Evolutionary conservation across 2,329 filamentous ascomycete species (phyloP), one percentile per base, ranked within the genome.

Genomic region (Scedosporium apiospermum): DNA sequence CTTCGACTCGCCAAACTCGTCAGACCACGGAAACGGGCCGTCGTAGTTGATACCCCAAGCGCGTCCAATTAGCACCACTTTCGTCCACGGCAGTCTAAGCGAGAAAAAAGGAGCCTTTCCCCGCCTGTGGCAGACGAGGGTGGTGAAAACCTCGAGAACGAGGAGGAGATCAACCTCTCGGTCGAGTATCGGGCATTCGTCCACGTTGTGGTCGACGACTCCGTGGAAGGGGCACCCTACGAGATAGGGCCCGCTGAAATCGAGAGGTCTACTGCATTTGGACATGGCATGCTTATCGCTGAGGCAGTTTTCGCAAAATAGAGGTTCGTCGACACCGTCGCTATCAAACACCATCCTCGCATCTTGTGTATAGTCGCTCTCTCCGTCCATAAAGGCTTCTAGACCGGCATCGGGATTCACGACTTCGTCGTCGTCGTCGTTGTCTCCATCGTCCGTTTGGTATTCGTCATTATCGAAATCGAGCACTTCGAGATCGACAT

Each of bases 21-120:
- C n/a, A 23, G 60, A 62, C 60, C 60, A 62, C 16, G 60, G 60
- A 44, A 62, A 58, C 23, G 60, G 53, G 21, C 49, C 60, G 6
- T 18, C 49, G 38, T 12, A 44, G 30, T 38, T 42, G 46, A 58
- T 16, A 12, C 60, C 60, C 60, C 60, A 62, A 3, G 60, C 60
- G 2, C 38, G 60, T 18, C 12, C 34, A 10, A 58, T 34, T 34
- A 49, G 60, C 26, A 62, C 27, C 38, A 44, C 60, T 12, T 30
- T 46, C 5, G 60, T 62, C 60, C 60, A 62, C 12, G 60, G 60
- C 21, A 62, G 38, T 38, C 14, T 46, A 51, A 58, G 51, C 4
- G 60, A 62, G 30, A 18, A 23, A 38, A 62, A 62, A n/a, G 60
- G 51, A 10, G 60, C 46, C 34, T 55, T 55, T 16, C 60, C 34